phyloP scores from a whole-genome alignment of 2,329 filamentous ascomycete genomes.

The Exophiala alcalophila region DNA sequence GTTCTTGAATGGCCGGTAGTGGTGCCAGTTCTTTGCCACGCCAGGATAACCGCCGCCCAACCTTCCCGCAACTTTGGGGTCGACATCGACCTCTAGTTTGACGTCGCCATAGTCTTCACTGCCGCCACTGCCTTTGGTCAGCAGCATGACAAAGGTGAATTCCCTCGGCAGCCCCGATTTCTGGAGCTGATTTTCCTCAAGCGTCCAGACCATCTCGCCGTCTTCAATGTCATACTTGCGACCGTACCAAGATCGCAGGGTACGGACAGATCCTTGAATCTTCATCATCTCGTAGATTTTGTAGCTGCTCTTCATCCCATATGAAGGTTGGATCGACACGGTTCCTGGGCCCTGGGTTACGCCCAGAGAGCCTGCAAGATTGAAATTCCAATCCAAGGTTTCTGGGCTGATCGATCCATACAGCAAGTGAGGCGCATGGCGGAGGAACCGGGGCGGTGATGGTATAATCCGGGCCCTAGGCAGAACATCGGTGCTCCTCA shows the following conservation, averaged over 20 bases:
- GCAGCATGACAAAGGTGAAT: slow-evolving; percentile 51
- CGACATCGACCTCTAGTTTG: slow-evolving; percentile 42
- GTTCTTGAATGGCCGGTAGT: slow-evolving; percentile 40
- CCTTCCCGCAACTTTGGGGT: slow-evolving; percentile 43
- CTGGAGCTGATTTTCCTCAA: slow-evolving; percentile 50
- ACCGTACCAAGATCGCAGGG: slow-evolving; percentile 37
- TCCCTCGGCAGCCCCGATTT: slow-evolving; percentile 50
- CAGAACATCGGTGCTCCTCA: background rate
- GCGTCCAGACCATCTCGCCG: slow-evolving; percentile 49
- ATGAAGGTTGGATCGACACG: slow-evolving; percentile 43
- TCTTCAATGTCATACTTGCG: slow-evolving; percentile 42
- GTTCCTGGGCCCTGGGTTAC: slow-evolving; percentile 45
- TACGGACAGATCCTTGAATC: slow-evolving; percentile 48
- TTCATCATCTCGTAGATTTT: slow-evolving; percentile 51
- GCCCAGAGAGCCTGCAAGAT: slow-evolving; percentile 46
- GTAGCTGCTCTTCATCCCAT: slow-evolving; percentile 42
- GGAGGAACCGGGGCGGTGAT: slow-evolving; percentile 44
- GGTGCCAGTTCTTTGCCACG: slow-evolving; percentile 39
- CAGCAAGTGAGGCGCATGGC: slow-evolving; percentile 51
- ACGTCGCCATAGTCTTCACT: slow-evolving; percentile 38
- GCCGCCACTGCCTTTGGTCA: slow-evolving; percentile 41
- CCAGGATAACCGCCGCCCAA: slow-evolving; percentile 41
- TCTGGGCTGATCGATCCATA: slow-evolving; percentile 49
- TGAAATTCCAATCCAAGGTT: slow-evolving; percentile 50
- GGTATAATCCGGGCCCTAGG: slow-evolving; percentile 14